phyloP scores from a whole-genome alignment of 306 rosid species.

The Clitoria ternatea region DNA sequence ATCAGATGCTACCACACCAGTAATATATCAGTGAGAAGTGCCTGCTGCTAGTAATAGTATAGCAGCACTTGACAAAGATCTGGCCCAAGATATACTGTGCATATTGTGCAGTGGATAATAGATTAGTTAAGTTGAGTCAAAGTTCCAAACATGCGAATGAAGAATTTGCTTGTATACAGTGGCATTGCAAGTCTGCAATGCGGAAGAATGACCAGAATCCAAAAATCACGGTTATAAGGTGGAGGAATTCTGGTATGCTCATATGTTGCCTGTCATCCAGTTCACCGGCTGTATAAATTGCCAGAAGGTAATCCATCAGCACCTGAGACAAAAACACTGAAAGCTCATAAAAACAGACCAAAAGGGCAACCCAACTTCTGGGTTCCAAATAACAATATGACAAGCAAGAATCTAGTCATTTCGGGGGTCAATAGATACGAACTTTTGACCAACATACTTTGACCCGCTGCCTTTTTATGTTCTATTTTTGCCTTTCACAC shows the following conservation, averaged over 20 bases:
- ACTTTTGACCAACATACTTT: background rate
- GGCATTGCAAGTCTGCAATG: background rate
- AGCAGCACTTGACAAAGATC: slow-evolving; percentile 14
- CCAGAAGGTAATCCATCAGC: slow-evolving; percentile 12
- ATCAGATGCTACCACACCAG: background rate
- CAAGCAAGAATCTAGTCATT: slow-evolving; percentile 1
- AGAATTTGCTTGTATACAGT: slow-evolving; percentile 15
- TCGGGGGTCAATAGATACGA: background rate
- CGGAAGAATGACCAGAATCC: slow-evolving; percentile 3
- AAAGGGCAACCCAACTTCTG: background rate
- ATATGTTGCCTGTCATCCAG: background rate
- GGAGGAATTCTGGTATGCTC: slow-evolving; percentile 6
- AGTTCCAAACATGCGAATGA: slow-evolving; percentile 23
- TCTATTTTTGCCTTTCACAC: background rate
- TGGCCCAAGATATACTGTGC: slow-evolving; percentile 16
- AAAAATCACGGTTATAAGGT: background rate
- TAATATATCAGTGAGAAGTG: slow-evolving; percentile 6
- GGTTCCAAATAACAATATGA: background rate
- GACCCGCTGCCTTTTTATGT: background rate
- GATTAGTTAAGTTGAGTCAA: background rate
- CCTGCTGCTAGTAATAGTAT: slow-evolving; percentile 14
- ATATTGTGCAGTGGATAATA: slow-evolving; percentile 11
- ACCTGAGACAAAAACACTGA: slow-evolving; percentile 24
- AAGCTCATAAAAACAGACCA: slow-evolving; percentile 14
- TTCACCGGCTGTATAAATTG: background rate